Evolutionary conservation across 768 basidiomycete species (phyloP), one percentile per base, ranked within the genome.

Genomic region (Psilocybe cubensis): DNA sequence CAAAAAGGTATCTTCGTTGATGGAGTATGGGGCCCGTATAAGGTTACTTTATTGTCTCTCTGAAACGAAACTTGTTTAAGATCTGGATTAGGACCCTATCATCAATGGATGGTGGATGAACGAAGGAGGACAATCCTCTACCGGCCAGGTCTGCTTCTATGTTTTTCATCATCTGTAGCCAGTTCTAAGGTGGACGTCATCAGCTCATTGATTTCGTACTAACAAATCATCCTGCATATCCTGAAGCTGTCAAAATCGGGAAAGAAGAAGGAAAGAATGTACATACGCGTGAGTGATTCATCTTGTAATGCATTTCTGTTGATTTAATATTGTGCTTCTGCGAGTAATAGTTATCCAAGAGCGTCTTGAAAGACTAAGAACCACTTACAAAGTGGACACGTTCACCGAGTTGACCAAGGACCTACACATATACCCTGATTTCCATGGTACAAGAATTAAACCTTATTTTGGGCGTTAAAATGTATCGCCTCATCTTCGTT

Each of bases 41-140:
- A 83, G 74, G 89, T 86, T 2, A 17, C 17, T 44, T 29, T 63
- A 61, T 5, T 40, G 53, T 21, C 33, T 21, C 17, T 17, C 40
- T 4, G 43, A 24, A 18, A 41, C n/a, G 11, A 31, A 27, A 17
- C 10, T 17, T 14, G 8, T 23, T 20, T 10, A 50, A 10, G 42
- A 3, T 1, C 20, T 45, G 24, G 20, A 40, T 17, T 62, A 92
- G 85, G 89, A 98, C 67, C 88, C 94, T 5, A 82, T 96, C 28
- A 95, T 98, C 74, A 87, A 87, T 41, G 94, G 89, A 17, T 96
- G 93, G 89, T 99, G 96, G 97, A 97, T 98, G 94, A 99, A 96
- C 67, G 97, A 99, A 74, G 97, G 96, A 35, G 97, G 97, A 2
- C 97, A 99, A 73, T 97, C 95, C 7, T 96, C 95, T 1, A 99